A percentile compares a stretch with the other conserved stretches of the same genome.
These are phyloP conservation scores for Ophiocordyceps unilateralis DNA, from an alignment of 2,329 filamentous ascomycete genomes.

Conservation along the genomic window DNA sequence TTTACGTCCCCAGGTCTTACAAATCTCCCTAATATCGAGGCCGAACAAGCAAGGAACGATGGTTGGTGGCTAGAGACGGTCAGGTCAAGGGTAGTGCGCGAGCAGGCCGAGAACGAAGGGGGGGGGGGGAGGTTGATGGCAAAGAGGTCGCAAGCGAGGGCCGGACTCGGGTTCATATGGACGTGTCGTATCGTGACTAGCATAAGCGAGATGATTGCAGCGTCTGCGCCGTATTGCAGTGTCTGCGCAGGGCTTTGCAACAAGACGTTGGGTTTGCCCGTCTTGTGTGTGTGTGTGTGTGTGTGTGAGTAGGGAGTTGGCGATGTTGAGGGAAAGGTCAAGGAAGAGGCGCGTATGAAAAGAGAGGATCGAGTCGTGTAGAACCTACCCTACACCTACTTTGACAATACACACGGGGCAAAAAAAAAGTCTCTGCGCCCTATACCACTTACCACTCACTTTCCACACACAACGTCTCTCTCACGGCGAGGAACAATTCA, in stretches of 20 bases:
- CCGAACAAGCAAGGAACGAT: neutral
- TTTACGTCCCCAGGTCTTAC: constrained; percentile 19
- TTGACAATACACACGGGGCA: too few relatives aligned
- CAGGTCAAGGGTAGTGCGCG: neutral
- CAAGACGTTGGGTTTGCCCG: too few relatives aligned
- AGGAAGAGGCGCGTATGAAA: too few relatives aligned
- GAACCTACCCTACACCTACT: too few relatives aligned
- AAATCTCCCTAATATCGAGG: constrained; percentile 18
- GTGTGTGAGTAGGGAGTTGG: too few relatives aligned
- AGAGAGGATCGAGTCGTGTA: too few relatives aligned
- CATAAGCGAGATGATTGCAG: neutral
- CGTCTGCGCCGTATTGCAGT: neutral
- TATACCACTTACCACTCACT: too few relatives aligned
- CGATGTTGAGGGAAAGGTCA: too few relatives aligned
- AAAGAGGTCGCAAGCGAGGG: neutral
- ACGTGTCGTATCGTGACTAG: neutral
- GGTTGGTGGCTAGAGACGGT: neutral
- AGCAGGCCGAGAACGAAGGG: neutral
- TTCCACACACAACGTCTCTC: too few relatives aligned
- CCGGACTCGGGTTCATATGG: neutral
- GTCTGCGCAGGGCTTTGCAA: neutral
- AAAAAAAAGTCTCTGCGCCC: too few relatives aligned
- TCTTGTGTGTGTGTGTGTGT: too few relatives aligned
- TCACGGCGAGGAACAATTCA: too few relatives aligned
- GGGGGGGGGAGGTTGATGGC: neutral